Percentiles rank a stretch among this genome's conserved stretches.
phyloP scores from a whole-genome alignment of 805 yeast species.

The Teunomyces funiuensis region DNA sequence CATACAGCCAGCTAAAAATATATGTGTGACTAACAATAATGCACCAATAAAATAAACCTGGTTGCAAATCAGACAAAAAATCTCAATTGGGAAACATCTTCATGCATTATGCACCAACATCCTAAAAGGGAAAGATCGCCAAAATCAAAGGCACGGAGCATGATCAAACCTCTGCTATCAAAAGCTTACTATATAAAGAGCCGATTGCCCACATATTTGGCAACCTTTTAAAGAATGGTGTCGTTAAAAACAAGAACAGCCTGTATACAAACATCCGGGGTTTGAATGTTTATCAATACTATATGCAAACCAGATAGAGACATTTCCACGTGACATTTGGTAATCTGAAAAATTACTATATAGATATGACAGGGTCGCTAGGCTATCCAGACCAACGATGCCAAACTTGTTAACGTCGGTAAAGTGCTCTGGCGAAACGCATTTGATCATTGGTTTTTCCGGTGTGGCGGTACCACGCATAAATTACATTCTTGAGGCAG shows the following conservation, averaged over 20 bases:
- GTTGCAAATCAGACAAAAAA: no score
- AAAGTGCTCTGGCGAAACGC: slow-evolving; percentile 50
- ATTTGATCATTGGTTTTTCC: slow-evolving; percentile 56
- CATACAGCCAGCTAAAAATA: no score
- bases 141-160: no score
- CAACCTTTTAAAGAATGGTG: no score
- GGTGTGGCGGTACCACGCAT: slow-evolving; percentile 49
- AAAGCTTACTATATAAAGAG: no score
- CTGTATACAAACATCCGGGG: not conserved
- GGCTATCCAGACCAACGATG: slow-evolving; percentile 5
- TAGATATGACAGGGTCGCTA: not conserved
- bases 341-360: slow-evolving; percentile 10
- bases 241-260: not conserved
- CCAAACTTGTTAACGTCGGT: slow-evolving; percentile 39
- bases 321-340: slow-evolving; percentile 17
- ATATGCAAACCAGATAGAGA: not conserved
- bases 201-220: no score
- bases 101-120: no score
- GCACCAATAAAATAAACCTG: no score
- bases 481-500: slow-evolving; percentile 47
- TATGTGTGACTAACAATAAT: no score
- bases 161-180: no score
- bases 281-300: not conserved
- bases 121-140: no score
- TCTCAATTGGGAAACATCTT: no score